Evolutionary conservation across 2,329 filamentous ascomycete genomes (phyloP).

Genomic region (Trematosphaeria pertusa): DNA sequence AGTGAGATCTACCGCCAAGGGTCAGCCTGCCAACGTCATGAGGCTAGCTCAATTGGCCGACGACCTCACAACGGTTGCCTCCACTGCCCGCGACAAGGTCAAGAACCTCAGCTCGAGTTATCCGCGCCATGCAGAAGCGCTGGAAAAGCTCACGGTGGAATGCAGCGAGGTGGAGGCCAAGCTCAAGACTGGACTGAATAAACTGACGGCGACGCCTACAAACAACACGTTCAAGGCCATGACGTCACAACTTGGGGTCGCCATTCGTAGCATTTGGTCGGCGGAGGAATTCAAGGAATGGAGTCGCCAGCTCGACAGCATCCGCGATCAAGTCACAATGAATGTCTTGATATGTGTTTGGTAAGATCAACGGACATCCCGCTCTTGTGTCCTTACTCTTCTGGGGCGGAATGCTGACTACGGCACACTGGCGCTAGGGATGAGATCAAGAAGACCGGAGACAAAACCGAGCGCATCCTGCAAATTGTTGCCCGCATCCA

Average conservation of each 20-base stretch:
- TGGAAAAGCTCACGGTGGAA: neutral
- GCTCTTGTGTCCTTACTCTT: too few relatives aligned
- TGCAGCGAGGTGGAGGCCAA: neutral
- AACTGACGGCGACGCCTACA: neutral
- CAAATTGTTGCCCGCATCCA: too few relatives aligned
- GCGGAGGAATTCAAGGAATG: neutral
- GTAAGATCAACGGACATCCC: too few relatives aligned
- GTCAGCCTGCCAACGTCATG: neutral
- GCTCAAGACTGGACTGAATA: neutral
- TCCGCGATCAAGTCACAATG: neutral
- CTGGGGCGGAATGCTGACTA: too few relatives aligned
- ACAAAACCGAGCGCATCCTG: too few relatives aligned
- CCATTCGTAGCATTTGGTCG: neutral
- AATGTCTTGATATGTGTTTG: neutral
- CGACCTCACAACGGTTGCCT: neutral
- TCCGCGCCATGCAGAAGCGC: neutral
- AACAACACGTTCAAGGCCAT: neutral
- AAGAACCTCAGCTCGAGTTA: neutral
- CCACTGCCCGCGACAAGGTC: neutral
- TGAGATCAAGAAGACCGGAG: too few relatives aligned
- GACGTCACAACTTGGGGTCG: neutral
- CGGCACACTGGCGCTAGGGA: too few relatives aligned
- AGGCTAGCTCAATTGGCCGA: neutral
- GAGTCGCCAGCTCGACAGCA: neutral
- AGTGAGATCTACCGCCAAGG: neutral